Evolutionary conservation across 306 rosid genomes (phyloP), one percentile per base, ranked within the genome.

Genomic region (Corylus heterophylla): DNA sequence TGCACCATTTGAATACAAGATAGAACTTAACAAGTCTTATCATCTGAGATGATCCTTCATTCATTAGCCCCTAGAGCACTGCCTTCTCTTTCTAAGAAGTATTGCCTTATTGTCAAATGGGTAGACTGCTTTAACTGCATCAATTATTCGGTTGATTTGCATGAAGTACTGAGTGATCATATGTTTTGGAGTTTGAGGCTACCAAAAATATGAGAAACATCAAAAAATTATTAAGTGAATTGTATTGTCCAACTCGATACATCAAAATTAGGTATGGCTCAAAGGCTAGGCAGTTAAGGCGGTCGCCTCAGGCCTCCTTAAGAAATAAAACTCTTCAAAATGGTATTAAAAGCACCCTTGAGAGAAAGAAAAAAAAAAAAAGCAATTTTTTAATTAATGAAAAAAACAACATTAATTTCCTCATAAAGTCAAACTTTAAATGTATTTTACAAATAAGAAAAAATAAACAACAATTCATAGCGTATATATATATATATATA

Each of bases 1-100:
- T 31, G 71, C 52, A 82, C 58, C 35, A 49, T 81, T 76, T 64
- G 64, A 61, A 74, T 10, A 69, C 77, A 18, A 69, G 68, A 74
- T 68, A 25, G 16, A 78, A 22, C 68, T 71, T 50, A 3, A 51
- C 14, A 29, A 27, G 29, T 37, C 0, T 68, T n/a, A n/a, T 42
- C 49, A 18, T 39, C 51, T 68, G 72, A 68, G 72, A 44, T 42
- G 29, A 42, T 68, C 52, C 31, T 39, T 18, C 52, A 68, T n/a
- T 42, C 37, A 66, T 68, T 18, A 67, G 72, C 1, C 13, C 49
- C 51, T 66, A 66, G 5, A 16, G 72, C 29, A 37, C 70, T 35
- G 48, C 70, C 48, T 35, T 35, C n/a, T 31, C 68, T 62, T 27
- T 27, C 48, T 64, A 22, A 37, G 52, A 18, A 1, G 72, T 42